Conservation (phyloP, 345 rosid genomes). For the Brassica nigra region DNA sequence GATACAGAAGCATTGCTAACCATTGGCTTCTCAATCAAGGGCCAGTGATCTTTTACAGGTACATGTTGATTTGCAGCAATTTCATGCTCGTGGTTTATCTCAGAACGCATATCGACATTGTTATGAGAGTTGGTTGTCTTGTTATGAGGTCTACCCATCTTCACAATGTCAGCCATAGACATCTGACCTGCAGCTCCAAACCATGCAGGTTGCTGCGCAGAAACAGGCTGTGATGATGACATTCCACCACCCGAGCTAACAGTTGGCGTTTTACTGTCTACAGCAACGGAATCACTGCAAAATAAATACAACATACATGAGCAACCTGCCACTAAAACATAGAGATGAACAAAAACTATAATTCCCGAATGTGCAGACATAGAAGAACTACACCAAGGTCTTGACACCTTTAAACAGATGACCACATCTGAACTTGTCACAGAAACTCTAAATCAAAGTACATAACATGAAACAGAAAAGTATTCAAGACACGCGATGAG, state of each 20-base stretch:
- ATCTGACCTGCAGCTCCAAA: slow-evolving; percentile 71
- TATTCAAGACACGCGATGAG: not conserved
- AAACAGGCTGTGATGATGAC: slow-evolving; percentile 52
- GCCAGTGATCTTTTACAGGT: slow-evolving; percentile 58
- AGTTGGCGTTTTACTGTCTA: slow-evolving; percentile 50
- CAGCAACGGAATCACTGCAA: slow-evolving; percentile 57
- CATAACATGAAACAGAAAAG: not conserved
- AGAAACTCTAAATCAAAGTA: not conserved
- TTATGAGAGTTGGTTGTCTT: slow-evolving; percentile 38
- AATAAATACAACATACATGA: slow-evolving; percentile 33
- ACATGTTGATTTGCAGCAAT: not conserved
- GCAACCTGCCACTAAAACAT: not conserved
- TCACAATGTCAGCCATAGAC: slow-evolving; percentile 95
- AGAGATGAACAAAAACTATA: not conserved
- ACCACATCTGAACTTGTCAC: not conserved
- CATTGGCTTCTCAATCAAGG: slow-evolving; percentile 59
- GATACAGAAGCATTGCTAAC: slow-evolving; percentile 47
- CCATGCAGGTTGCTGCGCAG: slow-evolving; percentile 74
- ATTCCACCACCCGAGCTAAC: slow-evolving; percentile 47
- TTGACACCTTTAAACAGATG: not conserved
- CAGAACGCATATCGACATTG: slow-evolving; percentile 28
- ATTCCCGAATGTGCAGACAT: not conserved
- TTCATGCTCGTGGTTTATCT: slow-evolving; percentile 44
- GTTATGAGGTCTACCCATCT: slow-evolving; percentile 81
- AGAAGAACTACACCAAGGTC: not conserved